Percentiles rank a stretch among this genome's conserved stretches.
phyloP scores from a whole-genome alignment of 805 yeast genomes.

The Ogataea chonburiensis region DNA sequence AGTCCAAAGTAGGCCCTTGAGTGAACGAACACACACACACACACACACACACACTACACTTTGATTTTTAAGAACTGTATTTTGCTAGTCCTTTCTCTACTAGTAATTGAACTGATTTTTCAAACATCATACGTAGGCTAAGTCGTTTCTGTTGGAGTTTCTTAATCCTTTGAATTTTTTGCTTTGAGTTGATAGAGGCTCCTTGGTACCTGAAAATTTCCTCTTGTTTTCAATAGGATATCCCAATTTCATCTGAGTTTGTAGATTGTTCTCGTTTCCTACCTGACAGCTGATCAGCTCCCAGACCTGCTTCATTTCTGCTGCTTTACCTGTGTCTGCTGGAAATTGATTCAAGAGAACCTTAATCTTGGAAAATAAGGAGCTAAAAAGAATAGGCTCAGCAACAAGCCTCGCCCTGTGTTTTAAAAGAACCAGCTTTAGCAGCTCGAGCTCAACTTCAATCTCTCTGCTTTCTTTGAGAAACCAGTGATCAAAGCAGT shows the following conservation, averaged over 20 bases:
- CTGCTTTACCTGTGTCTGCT: constrained; percentile 6
- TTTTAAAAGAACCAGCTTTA: constrained; percentile 19
- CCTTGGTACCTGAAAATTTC: constrained; percentile 12
- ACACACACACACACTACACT: constrained; percentile 12
- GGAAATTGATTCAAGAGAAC: constrained; percentile 11
- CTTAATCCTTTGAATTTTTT: constrained; percentile 22
- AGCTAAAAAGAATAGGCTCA: constrained; percentile 8
- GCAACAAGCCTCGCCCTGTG: constrained; percentile 8
- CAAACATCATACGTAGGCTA: constrained; percentile 11
- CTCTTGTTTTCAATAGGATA: constrained; percentile 13
- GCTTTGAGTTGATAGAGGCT: constrained; percentile 2
- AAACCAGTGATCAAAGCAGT: constrained; percentile 20
- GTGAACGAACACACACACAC: constrained; percentile 7
- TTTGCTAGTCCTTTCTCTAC: constrained; percentile 15
- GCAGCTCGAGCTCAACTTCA: constrained; percentile 18
- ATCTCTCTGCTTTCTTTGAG: constrained; percentile 1
- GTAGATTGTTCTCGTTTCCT: constrained; percentile 18
- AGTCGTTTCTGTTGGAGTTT: constrained; percentile 20
- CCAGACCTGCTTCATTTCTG: constrained; percentile 23
- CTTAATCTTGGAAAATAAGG: constrained; percentile 12
- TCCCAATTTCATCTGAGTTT: constrained; percentile 1
- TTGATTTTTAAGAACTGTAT: constrained; percentile 7
- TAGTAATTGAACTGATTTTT: neutral
- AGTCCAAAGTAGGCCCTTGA: constrained; percentile 16
- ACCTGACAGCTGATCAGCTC: constrained; percentile 15